Base-by-base conservation (phyloP, 805 yeast genomes). In the Metschnikowia borealis region DNA sequence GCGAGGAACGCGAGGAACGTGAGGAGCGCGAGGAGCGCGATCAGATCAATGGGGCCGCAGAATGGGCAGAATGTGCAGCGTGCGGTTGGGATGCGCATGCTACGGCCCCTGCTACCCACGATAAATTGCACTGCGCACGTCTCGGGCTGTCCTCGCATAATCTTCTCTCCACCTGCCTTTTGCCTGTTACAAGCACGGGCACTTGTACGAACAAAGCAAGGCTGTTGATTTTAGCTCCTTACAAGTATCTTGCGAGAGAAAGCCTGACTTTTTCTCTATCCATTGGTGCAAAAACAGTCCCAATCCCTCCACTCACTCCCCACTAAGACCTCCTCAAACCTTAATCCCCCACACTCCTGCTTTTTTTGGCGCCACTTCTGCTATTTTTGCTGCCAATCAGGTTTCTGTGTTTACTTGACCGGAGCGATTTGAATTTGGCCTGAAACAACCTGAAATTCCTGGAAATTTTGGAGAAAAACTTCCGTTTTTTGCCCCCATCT, bases 121-220 rank as follows among this genome's bases (percentile, higher is more conserved):
- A 26, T 26, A 15, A 42, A 39, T 38, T 38, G 48, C 14, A 44
- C 45, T 15, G 23, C 35, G 44, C 48, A 36, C 45, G 48, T 23
- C 45, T 15, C 36, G 31, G 40, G 26, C 29, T 14, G 11, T 13
- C 26, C 46, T 15, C 35, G 46, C 46, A 46, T 31, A 40, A 23
- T 46, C 38, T 42, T 42, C 38, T 42, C 45, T n/a, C 38, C 38
- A 26, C 20, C 45, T 32, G 18, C 26, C 10, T 5, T 8, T 21
- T 18, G 20, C 6, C 18, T 21, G 14, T 21, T 8, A 4, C 13
- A 15, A n/a, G 36, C 44, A 41, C 44, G 36, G 26, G 23, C 29
- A 26, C 35, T 8, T 26, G 11, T 31, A 41, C 35, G 7, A 13
- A 31, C 20, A 10, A 11, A 6, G 11, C 8, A 15, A 29, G 20